Evolutionary conservation across 2,329 filamentous ascomycete species (phyloP), one percentile per base, ranked within the genome.

Genomic region (Venturia aucupariae): DNA sequence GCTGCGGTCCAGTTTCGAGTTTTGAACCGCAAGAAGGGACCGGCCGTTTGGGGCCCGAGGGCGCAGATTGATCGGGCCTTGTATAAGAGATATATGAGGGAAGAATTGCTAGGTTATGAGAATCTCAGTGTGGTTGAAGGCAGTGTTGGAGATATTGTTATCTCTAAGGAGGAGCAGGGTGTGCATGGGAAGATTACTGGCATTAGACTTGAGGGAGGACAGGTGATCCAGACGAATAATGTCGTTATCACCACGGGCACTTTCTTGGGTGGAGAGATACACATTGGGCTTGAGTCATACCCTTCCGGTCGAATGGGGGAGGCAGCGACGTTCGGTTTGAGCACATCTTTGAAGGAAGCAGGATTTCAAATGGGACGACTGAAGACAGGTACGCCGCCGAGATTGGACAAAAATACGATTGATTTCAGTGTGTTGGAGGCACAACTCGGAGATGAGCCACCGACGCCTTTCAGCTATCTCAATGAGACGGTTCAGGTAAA

Each of bases 181-280:
- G 76, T 80, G 4, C 83, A 86, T 72, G 88, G 87, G 62, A 90
- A 83, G 72, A 95, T 97, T 66, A 87, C 86, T 0, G 94, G 94
- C 0, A 88, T 99, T 15, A 82, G 90, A 66, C 80, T 99, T 41
- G 93, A 97, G 73, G 90, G 90, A 59, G 94, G 94, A 38, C 88
- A 95, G 73, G 79, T 96, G 19, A 84, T 99, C 68, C 83, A 86
- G 1, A 90, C 93, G 0, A 85, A 82, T 59, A 87, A 88, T 67
- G 92, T 97, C 42, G 84, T 99, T 30, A 97, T 99, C 69, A 97
- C 94, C 0, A 99, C 94, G 0, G 94, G 94, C 0, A 99, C 94
- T 0, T 99, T 99, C 72, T 77, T 99, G 5, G 89, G 93, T 13
- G 94, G 92, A 22, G 94, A 99, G 75, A 99, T 99, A 67, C 94